Evolutionary conservation across 2,329 filamentous ascomycete genomes (phyloP), one percentile per base, ranked within the genome.

Genomic region (Trichoderma atroviride): DNA sequence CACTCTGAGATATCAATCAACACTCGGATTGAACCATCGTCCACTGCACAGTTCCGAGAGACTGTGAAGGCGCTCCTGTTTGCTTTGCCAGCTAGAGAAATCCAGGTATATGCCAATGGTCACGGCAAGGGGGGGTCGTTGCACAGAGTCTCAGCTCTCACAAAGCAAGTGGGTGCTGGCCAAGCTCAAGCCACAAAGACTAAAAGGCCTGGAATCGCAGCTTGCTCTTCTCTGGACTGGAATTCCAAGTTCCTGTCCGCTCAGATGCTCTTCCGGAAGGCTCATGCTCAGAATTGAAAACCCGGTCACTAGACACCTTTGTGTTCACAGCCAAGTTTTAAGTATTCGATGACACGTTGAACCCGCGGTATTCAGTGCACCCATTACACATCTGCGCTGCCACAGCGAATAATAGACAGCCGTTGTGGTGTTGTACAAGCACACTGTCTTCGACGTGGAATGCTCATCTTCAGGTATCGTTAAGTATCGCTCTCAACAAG

Each of bases 391-490:
- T 24, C 27, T n/a, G 40, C 35, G 55, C 16, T 29, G 31, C 33
- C 10, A 16, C 35, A 35, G 7, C n/a, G 19, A 27, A 29, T 27
- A 16, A 7, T 22, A 47, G n/a, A 13, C 47, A 50, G 58, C 10
- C 56, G 56, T 57, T 22, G n/a, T 37, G n/a, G 29, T 27, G 66
- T 63, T 47, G 16, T 27, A 57, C 47, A 62, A 56, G 22, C n/a
- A 57, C 35, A 62, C 16, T 63, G 40, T 69, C 53, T 64, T 47
- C 16, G 61, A 16, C 59, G 43, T 37, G 68, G 68, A 70, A 70
- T 67, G 68, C 52, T 63, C 53, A 43, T 47, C 40, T 58, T 16
- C 40, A 52, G 53, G 16, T 19, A 43, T n/a, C n/a, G 50, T 9
- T 31, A 37, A 37, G 10, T 7, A 43, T n/a, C 19, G 35, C n/a